Conservation (phyloP, 2,329 filamentous ascomycete genomes). For the Cercospora zeina region DNA sequence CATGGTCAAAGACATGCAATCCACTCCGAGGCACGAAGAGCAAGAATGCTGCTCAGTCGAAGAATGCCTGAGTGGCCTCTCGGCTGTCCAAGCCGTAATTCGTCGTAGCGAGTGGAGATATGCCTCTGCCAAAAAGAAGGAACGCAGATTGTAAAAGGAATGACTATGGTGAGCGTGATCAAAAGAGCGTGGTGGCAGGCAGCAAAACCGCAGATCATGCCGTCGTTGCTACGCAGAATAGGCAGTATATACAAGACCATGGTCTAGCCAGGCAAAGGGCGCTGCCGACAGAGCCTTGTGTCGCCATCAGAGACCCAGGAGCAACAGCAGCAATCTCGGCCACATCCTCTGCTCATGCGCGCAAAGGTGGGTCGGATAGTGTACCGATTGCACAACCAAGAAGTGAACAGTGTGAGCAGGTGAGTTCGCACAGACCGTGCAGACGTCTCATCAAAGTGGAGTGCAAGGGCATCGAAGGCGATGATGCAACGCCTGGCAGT, state of each 20-base stretch:
- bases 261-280: conserved; percentile 31
- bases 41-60: conserved; percentile 45
- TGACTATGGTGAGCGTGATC: conserved; percentile 42
- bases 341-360: conserved; percentile 32
- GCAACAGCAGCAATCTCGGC: conserved; percentile 37
- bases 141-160: conserved; percentile 50
- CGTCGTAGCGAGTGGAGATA: conserved; percentile 21
- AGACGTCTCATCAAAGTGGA: conserved; percentile 33
- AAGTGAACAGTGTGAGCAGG: conserved; percentile 21
- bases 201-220: conserved; percentile 20
- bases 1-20: conserved; percentile 20
- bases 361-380: conserved; percentile 34
- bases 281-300: conserved; percentile 40
- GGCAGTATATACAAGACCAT: conserved; percentile 32
- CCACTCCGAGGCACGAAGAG: conserved; percentile 37
- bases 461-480: conserved; percentile 36
- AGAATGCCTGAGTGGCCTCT: conserved; percentile 32
- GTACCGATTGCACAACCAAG: conserved; percentile 33
- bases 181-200: conserved; percentile 25
- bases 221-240: conserved; percentile 33
- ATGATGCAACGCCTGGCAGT: conserved; percentile 30
- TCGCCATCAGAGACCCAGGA: conserved; percentile 33
- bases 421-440: conserved; percentile 27
- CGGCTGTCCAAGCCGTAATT: conserved; percentile 31
- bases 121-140: conserved; percentile 37